A percentile compares a stretch with the other conserved stretches of the same genome.
Evolutionary conservation across 1,284 basidiomycete genomes (phyloP).

Genomic region (Sporisorium graminicola): DNA sequence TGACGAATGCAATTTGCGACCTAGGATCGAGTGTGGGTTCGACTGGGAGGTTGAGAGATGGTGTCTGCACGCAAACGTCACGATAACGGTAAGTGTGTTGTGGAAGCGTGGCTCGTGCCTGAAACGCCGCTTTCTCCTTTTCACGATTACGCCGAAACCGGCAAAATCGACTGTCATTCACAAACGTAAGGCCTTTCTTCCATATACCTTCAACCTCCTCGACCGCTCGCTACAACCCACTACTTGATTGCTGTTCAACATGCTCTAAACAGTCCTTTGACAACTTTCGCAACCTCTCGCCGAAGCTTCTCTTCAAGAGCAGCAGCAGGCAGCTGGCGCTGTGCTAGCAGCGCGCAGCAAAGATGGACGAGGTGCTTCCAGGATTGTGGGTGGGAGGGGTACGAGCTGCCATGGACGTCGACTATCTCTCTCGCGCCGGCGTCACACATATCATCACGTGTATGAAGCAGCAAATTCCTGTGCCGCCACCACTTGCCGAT

Average conservation of each 20-base stretch:
- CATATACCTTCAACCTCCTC: not conserved
- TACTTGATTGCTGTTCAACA: not conserved
- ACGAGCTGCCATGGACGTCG: constrained; percentile 53
- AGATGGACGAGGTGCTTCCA: constrained; percentile 65
- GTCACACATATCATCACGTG: constrained; percentile 61
- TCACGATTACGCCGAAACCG: constrained; percentile 6
- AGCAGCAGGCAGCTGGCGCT: not conserved
- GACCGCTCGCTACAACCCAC: not conserved
- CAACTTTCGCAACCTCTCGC: not conserved
- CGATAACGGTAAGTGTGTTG: constrained; percentile 11
- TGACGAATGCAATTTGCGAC: too few species aligned
- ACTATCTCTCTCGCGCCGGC: constrained; percentile 56
- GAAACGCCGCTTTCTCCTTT: constrained; percentile 7
- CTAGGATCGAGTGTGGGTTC: not conserved
- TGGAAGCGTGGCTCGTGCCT: constrained; percentile 20
- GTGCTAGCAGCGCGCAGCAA: not conserved
- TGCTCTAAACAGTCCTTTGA: not conserved
- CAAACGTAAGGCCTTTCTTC: not conserved
- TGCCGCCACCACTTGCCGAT: constrained; percentile 41
- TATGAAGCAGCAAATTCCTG: constrained; percentile 56
- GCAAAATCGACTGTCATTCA: not conserved
- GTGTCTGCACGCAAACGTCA: too few species aligned
- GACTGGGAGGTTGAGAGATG: not conserved
- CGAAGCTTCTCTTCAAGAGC: not conserved
- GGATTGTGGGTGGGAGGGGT: constrained; percentile 63